Evolutionary conservation across 2,329 filamentous ascomycete genomes (phyloP).

Genomic region (Ophiosphaerella korrae): DNA sequence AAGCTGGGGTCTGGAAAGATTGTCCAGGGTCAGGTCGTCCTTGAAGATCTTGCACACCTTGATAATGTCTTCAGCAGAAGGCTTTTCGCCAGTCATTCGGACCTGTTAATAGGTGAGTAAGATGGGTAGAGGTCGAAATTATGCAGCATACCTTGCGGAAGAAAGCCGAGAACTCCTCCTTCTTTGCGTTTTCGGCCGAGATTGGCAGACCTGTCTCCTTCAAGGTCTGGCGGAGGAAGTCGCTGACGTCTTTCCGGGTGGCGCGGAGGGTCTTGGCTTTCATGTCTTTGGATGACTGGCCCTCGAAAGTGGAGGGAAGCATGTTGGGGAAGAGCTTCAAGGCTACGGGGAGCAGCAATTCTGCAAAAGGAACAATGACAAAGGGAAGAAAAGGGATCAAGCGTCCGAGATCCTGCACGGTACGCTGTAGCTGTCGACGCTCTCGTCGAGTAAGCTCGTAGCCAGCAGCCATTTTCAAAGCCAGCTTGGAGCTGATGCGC

Average conservation of each 20-base stretch:
- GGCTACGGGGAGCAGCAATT: constrained; percentile 87
- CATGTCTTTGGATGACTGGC: constrained; percentile 83
- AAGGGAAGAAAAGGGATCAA: constrained; percentile 96
- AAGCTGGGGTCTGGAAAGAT: constrained; percentile 90
- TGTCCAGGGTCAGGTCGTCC: constrained; percentile 95
- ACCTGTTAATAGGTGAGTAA: constrained; percentile 36
- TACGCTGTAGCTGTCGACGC: constrained; percentile 88
- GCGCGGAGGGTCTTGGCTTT: constrained; percentile 82
- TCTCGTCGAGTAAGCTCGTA: constrained; percentile 96
- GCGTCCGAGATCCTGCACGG: constrained; percentile 89
- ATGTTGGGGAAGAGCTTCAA: constrained; percentile 96
- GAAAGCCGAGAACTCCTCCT: constrained; percentile 93
- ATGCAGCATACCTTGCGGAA: constrained; percentile 78
- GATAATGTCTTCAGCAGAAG: constrained; percentile 89
- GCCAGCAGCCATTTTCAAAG: constrained; percentile 95
- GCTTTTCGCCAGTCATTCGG: constrained; percentile 84
- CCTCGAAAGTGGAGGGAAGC: constrained; percentile 96
- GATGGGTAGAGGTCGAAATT: no score
- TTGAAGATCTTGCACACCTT: constrained; percentile 99
- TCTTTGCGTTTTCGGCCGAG: constrained; percentile 81
- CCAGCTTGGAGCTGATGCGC: constrained; percentile 87
- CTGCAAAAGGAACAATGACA: constrained; percentile 93
- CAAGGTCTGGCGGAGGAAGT: constrained; percentile 84
- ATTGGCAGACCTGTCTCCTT: constrained; percentile 92
- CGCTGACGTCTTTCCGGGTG: constrained; percentile 91